phyloP scores from a whole-genome alignment of 768 basidiomycete genomes.

The Trametes sanguinea region DNA sequence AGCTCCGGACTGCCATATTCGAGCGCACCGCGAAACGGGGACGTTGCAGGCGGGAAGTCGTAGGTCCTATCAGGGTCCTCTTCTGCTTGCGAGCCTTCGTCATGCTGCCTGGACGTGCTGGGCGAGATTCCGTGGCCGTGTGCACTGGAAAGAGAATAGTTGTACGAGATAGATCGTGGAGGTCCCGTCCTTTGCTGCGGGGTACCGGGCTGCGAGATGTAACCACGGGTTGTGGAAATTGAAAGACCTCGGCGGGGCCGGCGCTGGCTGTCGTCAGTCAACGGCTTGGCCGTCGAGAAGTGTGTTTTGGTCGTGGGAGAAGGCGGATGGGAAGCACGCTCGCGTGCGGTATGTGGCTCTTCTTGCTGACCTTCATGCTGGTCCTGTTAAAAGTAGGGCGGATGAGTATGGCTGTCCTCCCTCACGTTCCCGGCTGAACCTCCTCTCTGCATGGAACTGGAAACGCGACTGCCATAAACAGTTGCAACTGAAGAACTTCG shows the following conservation, averaged over 20 bases:
- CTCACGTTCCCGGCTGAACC: too few species aligned
- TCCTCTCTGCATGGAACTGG: too few species aligned
- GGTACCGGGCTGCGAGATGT: constrained; percentile 35
- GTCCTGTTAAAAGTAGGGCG: neutral
- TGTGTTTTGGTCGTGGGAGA: constrained; percentile 7
- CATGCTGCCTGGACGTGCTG: constrained; percentile 24
- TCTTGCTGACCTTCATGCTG: neutral
- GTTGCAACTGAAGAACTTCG: too few species aligned
- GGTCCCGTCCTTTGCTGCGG: constrained; percentile 73
- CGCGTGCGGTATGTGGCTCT: neutral
- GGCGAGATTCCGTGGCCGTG: constrained; percentile 30
- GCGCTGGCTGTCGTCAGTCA: constrained; percentile 7
- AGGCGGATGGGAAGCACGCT: neutral
- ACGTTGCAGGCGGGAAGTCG: constrained; percentile 39
- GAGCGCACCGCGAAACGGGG: constrained; percentile 64
- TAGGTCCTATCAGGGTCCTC: constrained; percentile 38
- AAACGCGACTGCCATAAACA: too few species aligned
- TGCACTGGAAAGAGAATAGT: constrained; percentile 54
- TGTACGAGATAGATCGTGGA: constrained; percentile 70
- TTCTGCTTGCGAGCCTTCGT: constrained; percentile 35
- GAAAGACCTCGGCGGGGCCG: constrained; percentile 11
- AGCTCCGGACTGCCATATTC: constrained; percentile 44
- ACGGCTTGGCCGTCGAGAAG: constrained; percentile 2
- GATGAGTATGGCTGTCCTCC: too few species aligned
- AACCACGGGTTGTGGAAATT: constrained; percentile 10